Evolutionary conservation across 2,329 filamentous ascomycete species (phyloP).

Genomic region (Didymella exigua): DNA sequence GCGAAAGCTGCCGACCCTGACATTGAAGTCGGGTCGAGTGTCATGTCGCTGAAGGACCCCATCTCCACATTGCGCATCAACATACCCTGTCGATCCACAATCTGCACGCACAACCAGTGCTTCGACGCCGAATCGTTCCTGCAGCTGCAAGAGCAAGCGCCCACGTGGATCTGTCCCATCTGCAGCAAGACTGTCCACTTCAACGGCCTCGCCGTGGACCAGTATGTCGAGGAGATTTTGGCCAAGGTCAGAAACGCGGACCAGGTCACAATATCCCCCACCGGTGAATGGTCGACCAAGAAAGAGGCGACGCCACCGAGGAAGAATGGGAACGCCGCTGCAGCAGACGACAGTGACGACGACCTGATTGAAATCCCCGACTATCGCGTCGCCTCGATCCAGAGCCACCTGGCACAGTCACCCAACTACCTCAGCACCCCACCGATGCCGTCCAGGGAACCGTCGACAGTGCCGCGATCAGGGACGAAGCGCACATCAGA

Average conservation of each 20-base stretch:
- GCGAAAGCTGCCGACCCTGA: conserved; percentile 82
- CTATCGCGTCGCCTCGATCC: conserved; percentile 48
- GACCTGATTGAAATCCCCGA: conserved; percentile 54
- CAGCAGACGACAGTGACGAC: conserved; percentile 52
- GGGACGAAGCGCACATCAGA: conserved; percentile 53
- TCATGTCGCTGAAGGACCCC: conserved; percentile 91
- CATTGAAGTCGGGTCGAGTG: conserved; percentile 84
- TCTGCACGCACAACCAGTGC: conserved; percentile 90
- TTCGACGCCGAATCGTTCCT: conserved; percentile 94
- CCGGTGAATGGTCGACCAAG: conserved; percentile 74
- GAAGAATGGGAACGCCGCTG: conserved; percentile 44
- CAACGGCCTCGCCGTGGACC: conserved; percentile 82
- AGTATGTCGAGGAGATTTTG: conserved; percentile 90
- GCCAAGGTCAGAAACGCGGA: conserved; percentile 74
- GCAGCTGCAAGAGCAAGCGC: conserved; percentile 92
- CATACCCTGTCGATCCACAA: conserved; percentile 76
- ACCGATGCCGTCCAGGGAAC: conserved; percentile 54
- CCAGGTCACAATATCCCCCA: conserved; percentile 87
- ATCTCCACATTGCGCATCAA: conserved; percentile 83
- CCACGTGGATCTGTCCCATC: conserved; percentile 94
- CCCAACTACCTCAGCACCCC: conserved; percentile 51
- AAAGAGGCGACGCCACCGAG: conserved; percentile 47
- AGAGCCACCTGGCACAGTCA: conserved; percentile 46
- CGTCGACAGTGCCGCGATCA: conserved; percentile 40
- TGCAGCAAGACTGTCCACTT: conserved; percentile 85